Percentiles rank a stretch among this genome's conserved stretches.
Conservation (phyloP, 208 protist genomes). For the Crithidia brevicula region DNA sequence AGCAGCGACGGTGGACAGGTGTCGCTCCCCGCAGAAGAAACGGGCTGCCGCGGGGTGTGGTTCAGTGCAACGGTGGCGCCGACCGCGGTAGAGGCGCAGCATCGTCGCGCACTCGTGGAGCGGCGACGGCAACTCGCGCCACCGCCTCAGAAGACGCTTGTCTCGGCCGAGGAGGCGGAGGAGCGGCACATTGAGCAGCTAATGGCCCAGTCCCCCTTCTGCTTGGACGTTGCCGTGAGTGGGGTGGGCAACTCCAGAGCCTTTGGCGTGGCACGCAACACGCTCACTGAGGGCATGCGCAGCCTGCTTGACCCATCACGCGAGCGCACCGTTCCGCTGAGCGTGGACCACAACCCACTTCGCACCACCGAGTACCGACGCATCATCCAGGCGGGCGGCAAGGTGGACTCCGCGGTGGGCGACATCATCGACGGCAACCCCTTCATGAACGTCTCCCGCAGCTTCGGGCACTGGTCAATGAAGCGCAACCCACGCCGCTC, state of each 20-base stretch:
- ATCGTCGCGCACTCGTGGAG: slow-evolving; percentile 19
- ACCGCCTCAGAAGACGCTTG: slow-evolving; percentile 36
- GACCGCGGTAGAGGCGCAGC: slow-evolving; percentile 39
- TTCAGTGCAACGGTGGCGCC: slow-evolving; percentile 70
- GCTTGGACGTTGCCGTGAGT: slow-evolving; percentile 70
- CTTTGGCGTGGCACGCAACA: slow-evolving; percentile 78
- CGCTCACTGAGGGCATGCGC: slow-evolving; percentile 33
- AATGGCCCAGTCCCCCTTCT: slow-evolving; percentile 31
- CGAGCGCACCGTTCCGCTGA: slow-evolving; percentile 70
- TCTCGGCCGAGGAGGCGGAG: slow-evolving; percentile 23
- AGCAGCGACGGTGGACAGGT: neutral
- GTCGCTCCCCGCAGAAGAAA: slow-evolving; percentile 26
- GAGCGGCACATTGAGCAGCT: slow-evolving; percentile 20
- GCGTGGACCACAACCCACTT: slow-evolving; percentile 68
- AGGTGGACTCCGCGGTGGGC: slow-evolving; percentile 44
- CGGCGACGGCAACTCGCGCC: slow-evolving; percentile 28
- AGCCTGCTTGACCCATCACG: slow-evolving; percentile 58
- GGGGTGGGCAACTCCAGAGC: slow-evolving; percentile 68
- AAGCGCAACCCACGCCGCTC: slow-evolving; percentile 59
- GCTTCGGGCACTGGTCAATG: slow-evolving; percentile 86
- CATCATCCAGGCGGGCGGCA: slow-evolving; percentile 69
- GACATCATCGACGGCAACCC: slow-evolving; percentile 76
- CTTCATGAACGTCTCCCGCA: slow-evolving; percentile 75
- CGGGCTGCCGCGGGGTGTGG: slow-evolving; percentile 75
- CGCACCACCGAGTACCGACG: slow-evolving; percentile 62